Evolutionary conservation across 495 filamentous ascomycete genomes (phyloP), one percentile per base, ranked within the genome.

Genomic region (Zalerion maritima): DNA sequence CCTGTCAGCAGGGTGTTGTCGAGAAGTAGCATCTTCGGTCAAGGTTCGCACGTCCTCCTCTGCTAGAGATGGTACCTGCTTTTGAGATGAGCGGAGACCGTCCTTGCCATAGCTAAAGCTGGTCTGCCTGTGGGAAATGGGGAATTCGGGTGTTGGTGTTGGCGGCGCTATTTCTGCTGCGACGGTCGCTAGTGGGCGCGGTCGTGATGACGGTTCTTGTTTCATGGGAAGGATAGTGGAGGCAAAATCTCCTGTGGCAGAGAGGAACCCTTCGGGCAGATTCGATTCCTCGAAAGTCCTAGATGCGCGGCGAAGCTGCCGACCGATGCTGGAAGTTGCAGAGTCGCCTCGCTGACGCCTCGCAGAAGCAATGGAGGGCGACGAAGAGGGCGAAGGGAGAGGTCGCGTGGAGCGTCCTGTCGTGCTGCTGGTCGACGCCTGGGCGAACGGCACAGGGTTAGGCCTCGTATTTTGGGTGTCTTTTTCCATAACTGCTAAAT

Each of bases 231-330:
- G 38, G 4, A 41, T 28, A 1, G 40, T 30, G 4, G 55, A 55
- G 2, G 46, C 44, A 20, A 52, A 36, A n/a, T 51, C 38, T 21
- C 58, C 60, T 1, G 64, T 67, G 6, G 66, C 67, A 21, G 66
- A 57, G 49, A 59, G 64, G 49, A 71, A 62, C 15, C 66, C 64
- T 13, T 54, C 47, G 5, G 63, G 69, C 6, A 59, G 57, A 21
- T 47, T 52, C 0, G 63, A 63, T 25, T 64, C 52, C 15, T 55
- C 38, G 24, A 71, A 58, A 13, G 50, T 57, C 10, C 55, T 41
- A 7, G 63, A 64, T 2, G 58, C 59, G 18, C 49, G 54, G 21
- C 55, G 55, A 13, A 59, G 29, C 4, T 45, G 49, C 25, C 32
- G 49, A 34, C 29, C 23, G 19, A 52, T 24, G 1, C 47, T 42